A percentile compares a stretch with the other conserved stretches of the same genome.
phyloP scores from a whole-genome alignment of 192 early-diverging fungal species.

The Podochytrium sp. region DNA sequence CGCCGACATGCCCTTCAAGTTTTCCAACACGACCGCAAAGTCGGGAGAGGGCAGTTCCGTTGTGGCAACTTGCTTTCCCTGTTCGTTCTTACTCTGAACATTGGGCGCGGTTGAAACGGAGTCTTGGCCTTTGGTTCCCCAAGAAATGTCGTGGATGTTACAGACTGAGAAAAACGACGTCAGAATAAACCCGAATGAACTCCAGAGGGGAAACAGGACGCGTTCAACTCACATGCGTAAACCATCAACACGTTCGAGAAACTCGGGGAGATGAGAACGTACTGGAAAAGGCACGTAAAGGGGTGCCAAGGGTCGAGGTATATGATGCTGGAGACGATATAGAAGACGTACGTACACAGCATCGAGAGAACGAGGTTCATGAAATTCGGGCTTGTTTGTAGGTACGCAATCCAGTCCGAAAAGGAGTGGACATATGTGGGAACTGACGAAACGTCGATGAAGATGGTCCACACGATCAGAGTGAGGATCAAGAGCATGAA shows the following conservation, averaged over 20 bases:
- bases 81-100: constrained; percentile 67
- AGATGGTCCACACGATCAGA: constrained; percentile 41
- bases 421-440: constrained; percentile 1
- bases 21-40: constrained; percentile 19
- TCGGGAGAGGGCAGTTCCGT: constrained; percentile 65
- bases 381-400: constrained; percentile 33
- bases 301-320: constrained; percentile 61
- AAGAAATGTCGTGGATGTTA: constrained; percentile 65
- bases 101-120: constrained; percentile 54
- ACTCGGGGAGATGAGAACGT: constrained; percentile 51
- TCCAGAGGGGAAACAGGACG: too few species aligned
- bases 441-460: neutral
- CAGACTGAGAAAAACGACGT: constrained; percentile 35
- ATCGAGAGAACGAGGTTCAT: constrained; percentile 50
- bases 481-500: constrained; percentile 39
- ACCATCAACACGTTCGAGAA: constrained; percentile 58
- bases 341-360: constrained; percentile 53
- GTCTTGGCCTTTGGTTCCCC: constrained; percentile 62
- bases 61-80: constrained; percentile 69
- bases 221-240: constrained; percentile 52
- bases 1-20: constrained; percentile 25
- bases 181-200: neutral
- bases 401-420: constrained; percentile 26
- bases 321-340: constrained; percentile 48
- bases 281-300: constrained; percentile 49